Evolutionary conservation across 1,139 yeast genomes (phyloP).

Genomic region (Diutina mesorugosa): DNA sequence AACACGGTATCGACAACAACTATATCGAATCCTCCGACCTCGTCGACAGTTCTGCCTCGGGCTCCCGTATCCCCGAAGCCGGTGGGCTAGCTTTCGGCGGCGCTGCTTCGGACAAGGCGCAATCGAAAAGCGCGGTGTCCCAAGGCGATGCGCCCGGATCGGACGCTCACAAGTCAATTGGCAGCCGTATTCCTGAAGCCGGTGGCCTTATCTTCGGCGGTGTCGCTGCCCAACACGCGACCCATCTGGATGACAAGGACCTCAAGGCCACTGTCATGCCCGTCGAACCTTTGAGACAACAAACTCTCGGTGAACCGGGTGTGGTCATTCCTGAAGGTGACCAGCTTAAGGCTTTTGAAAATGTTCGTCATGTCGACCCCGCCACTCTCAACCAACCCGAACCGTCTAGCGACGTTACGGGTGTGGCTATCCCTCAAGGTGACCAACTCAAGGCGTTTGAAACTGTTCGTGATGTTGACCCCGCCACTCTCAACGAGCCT

Average conservation of each 20-base stretch:
- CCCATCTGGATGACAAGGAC: constrained; percentile 8
- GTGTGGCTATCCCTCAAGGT: constrained; percentile 29
- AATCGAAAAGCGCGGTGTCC: background rate
- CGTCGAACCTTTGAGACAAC: constrained; percentile 32
- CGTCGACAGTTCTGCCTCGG: constrained; percentile 10
- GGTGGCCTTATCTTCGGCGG: constrained; percentile 14
- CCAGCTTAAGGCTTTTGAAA: constrained; percentile 25
- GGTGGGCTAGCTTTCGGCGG: constrained; percentile 14
- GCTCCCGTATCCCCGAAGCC: constrained; percentile 7
- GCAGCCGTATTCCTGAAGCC: constrained; percentile 7
- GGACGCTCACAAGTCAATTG: background rate
- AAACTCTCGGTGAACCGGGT: constrained; percentile 49
- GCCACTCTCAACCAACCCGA: constrained; percentile 27
- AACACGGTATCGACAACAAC: constrained; percentile 51
- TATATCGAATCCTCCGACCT: constrained; percentile 32
- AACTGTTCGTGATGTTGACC: constrained; percentile 23
- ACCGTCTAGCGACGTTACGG: constrained; percentile 9
- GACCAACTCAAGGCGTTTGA: constrained; percentile 28
- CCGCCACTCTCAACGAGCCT: constrained; percentile 31
- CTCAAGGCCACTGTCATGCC: constrained; percentile 45
- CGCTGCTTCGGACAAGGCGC: constrained; percentile 3
- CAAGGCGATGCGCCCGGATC: background rate
- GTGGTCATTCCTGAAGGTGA: constrained; percentile 28
- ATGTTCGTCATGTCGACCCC: constrained; percentile 26
- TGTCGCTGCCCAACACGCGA: constrained; percentile 9